These are phyloP conservation scores for Linum trigynum DNA, from an alignment of 345 rosid species.

Conservation along the genomic window DNA sequence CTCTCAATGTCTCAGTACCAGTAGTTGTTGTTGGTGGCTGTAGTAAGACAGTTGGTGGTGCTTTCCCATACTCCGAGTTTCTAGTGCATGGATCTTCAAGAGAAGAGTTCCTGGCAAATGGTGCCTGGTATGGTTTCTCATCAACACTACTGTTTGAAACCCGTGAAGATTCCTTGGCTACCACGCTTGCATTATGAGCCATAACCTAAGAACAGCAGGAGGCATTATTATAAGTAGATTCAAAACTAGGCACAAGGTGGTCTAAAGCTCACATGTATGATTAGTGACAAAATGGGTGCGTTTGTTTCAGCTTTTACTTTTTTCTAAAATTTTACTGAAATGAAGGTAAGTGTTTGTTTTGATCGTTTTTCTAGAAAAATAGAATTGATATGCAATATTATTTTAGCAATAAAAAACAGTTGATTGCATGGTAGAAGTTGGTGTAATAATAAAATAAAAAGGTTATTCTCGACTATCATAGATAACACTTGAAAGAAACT, in stretches of 20 bases:
- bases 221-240: conserved; percentile 12
- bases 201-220: conserved; percentile 34
- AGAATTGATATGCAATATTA: neutral
- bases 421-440: too few relatives aligned
- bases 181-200: conserved; percentile 24
- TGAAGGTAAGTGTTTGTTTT: neutral
- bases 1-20: conserved; percentile 33
- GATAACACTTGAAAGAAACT: too few relatives aligned
- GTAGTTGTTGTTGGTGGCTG: conserved; percentile 18
- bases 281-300: too few relatives aligned
- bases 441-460: too few relatives aligned
- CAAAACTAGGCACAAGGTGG: neutral
- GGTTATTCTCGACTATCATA: too few relatives aligned
- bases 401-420: too few relatives aligned
- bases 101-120: conserved; percentile 72
- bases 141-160: conserved; percentile 24
- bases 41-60: conserved; percentile 34
- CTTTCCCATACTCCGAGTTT: conserved; percentile 48
- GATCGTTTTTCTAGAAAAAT: neutral
- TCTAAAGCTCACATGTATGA: too few relatives aligned
- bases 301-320: neutral
- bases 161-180: conserved; percentile 34
- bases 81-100: conserved; percentile 53
- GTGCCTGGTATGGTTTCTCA: conserved; percentile 58
- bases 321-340: neutral